Base-by-base conservation (phyloP, 2,329 filamentous ascomycete species). In the Herpomyces periplanetae region DNA sequence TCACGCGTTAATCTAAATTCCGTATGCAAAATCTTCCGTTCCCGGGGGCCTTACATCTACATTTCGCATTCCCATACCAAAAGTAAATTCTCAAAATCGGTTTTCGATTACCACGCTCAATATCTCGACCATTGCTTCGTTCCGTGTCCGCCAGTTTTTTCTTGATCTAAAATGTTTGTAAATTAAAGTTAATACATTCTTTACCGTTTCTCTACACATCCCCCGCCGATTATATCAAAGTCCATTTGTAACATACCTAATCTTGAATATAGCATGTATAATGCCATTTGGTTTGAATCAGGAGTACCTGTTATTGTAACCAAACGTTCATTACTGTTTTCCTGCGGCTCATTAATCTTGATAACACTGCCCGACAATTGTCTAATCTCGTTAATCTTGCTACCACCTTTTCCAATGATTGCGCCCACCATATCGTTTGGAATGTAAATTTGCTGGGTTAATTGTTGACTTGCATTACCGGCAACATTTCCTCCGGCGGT, bases 361-460 rank as follows among this genome's bases (percentile, higher is more conserved):
- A 96, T 91, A 17, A 96, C 73, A 42, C 75, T 91, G 29, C 75
- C 80, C 38, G 66, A 84, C 31, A 96, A 58, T 38, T 88, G 71
- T 29, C 80, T 60, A 28, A 96, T 96, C 42, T 96, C 80, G 36
- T 96, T 96, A 49, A 96, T 96, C 53, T 96, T 96, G 21, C 71
- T 66, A 27, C 80, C 80, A 25, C 80, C 80, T 44, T 96, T 96
- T 33, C 80, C 80, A 31, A 96, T 96, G 32, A 96, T 96, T 21
- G 80, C 80, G 26, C 80, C 80, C 20, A 96, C 80, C 80, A 96
- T 91, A 34, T 96, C 80, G 36, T 96, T 96, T 23, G 80, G 80
- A 31, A 96, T 96, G 43, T 65, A 96, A 28, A 96, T 96, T 41
- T 96, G 80, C 41, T 96, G 80, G 3, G 80, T 96, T 33, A 91